Evolutionary conservation across 1,284 basidiomycete species (phyloP).

Genomic region (Trametes polyzona): DNA sequence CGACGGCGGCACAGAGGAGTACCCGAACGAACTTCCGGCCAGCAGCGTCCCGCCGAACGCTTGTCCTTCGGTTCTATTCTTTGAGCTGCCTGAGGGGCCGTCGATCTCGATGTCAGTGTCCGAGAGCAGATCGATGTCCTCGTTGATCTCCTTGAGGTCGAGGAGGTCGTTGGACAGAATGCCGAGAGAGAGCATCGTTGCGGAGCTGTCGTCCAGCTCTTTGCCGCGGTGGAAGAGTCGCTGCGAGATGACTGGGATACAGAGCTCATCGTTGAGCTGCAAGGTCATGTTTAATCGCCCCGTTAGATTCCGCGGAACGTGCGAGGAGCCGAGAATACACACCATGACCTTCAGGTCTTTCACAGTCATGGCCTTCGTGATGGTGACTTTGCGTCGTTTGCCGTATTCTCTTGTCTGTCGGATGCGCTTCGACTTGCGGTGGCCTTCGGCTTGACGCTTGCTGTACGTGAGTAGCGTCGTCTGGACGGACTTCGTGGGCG

Average conservation of each 20-base stretch:
- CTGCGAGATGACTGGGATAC: constrained; percentile 76
- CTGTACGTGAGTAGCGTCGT: constrained; percentile 37
- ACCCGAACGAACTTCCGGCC: constrained; percentile 31
- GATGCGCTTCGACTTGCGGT: constrained; percentile 68
- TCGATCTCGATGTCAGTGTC: constrained; percentile 50
- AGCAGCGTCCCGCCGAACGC: constrained; percentile 79
- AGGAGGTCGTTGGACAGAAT: constrained; percentile 68
- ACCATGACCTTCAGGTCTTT: constrained; percentile 80
- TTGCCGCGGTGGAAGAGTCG: constrained; percentile 62
- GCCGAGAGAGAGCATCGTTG: constrained; percentile 61
- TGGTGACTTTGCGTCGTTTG: constrained; percentile 52
- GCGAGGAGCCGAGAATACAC: neutral
- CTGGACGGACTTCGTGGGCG: constrained; percentile 16
- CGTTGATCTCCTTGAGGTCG: constrained; percentile 65
- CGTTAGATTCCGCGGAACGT: neutral
- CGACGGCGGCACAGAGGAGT: constrained; percentile 16
- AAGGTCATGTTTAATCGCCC: neutral
- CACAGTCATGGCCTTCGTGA: constrained; percentile 68
- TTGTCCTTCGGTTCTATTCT: constrained; percentile 59
- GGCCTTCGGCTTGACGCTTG: constrained; percentile 33
- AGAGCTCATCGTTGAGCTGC: constrained; percentile 60
- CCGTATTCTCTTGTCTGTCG: constrained; percentile 56
- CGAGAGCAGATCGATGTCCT: constrained; percentile 56
- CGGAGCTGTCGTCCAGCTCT: constrained; percentile 68
- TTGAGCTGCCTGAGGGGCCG: constrained; percentile 30